Evolutionary conservation across 495 filamentous ascomycete species (phyloP), one percentile per base, ranked within the genome.

Genomic region (Xylaria acuta): DNA sequence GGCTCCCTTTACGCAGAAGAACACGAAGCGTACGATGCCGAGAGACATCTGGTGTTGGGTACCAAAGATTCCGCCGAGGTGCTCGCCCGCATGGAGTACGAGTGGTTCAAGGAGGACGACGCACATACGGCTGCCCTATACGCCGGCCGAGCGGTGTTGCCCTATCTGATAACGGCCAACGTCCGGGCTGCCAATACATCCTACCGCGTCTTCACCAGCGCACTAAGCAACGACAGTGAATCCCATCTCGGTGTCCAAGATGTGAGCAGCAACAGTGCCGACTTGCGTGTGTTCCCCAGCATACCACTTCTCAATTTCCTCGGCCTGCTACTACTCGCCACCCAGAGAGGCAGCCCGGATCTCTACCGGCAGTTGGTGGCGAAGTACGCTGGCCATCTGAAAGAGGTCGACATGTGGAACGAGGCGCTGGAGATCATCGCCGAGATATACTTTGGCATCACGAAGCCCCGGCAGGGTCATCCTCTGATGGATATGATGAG

Each of bases 401-500:
- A 87, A 71, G 97, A 97, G 73, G 82, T 90, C 16, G 81, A 80
- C 5, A 83, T 84, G 32, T 98, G 96, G 94, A 91, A 94, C 51
- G 94, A 96, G 78, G 88, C 92, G 27, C 83, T 98, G 74, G 91
- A 93, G 53, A 90, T 92, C 79, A 90, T 98, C 74, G 96, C 92
- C 51, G 95, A 98, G 86, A 95, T 96, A 88, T 99, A 98, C 83
- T 99, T 98, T 80, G 90, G 88, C n/a, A 97, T 99, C 77, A 91
- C 91, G 85, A 89, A 94, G 73, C 95, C 93, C 38, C 86, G 91
- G 63, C 93, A 95, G 82, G 90, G 90, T 53, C 98, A 97, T 78
- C 94, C 94, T 9, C 79, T 98, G 75, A 87, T 98, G 76, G 97
- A 98, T 76, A 98, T 99, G 94, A 97, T 98, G 94, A 93, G 94